Evolutionary conservation across 2,329 filamentous ascomycete genomes (phyloP), one percentile per base, ranked within the genome.

Genomic region (Coniella vitis): DNA sequence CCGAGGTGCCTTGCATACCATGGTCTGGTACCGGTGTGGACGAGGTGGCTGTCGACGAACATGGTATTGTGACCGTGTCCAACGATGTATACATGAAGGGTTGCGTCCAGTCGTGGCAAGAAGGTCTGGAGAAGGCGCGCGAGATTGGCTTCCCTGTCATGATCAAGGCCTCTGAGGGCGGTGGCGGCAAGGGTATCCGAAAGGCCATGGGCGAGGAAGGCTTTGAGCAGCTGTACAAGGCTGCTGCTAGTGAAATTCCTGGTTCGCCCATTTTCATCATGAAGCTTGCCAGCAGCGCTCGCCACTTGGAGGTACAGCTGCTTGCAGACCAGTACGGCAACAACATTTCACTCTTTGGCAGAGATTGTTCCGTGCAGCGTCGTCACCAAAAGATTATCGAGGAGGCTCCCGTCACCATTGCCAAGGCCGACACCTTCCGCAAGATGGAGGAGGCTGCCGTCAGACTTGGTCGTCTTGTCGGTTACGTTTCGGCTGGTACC

Each of bases 261-360:
- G 94, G 94, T 41, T 98, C 93, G 25, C 93, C 94, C 58, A 98
- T 98, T 70, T 98, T 98, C 79, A 95, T 98, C 73, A 98, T 98
- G 93, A 96, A 98, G 81, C 76, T 98, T 55, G 93, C 93, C 43
- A 93, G 91, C 59, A 95, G 95, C 65, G 93, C 93, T 36, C 79
- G 93, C 59, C 93, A 98, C 78, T 75, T 98, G 72, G 93, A 98
- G 71, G 94, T 98, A 51, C 93, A 98, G 73, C 76, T 98, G 57
- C 78, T 98, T 47, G 94, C 93, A 56, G 94, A 98, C 74, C 90
- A 98, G 77, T 98, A 98, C 68, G 93, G 94, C 64, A 96, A 98
- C 81, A 97, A 97, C 74, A 96, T 98, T 65, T 98, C 93, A 8
- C 83, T 98, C 45, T 98, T 97, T 61, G 93, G 93, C 64, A 85